Percentiles rank a stretch among this genome's conserved stretches.
These are phyloP conservation scores for Coniochaeta prunicola DNA, from an alignment of 2,329 filamentous ascomycete species.

Conservation along the genomic window DNA sequence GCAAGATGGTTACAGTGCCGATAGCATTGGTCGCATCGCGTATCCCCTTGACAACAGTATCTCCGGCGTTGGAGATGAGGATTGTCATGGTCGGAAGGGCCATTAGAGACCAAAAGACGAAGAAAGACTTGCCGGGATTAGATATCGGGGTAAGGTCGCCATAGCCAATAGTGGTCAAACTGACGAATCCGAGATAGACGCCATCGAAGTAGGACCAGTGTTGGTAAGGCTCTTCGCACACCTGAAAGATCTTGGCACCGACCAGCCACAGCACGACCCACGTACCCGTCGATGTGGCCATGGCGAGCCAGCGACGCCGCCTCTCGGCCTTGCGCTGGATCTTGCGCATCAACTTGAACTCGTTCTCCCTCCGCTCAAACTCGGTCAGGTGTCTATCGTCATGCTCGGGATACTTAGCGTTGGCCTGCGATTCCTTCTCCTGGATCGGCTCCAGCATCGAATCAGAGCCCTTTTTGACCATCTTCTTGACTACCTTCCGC, in stretches of 20 bases:
- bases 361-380: slow-evolving; percentile 55
- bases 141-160: slow-evolving; percentile 73
- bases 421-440: slow-evolving; percentile 12
- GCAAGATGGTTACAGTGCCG: slow-evolving; percentile 54
- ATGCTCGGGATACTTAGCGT: slow-evolving; percentile 8
- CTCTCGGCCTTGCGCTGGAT: slow-evolving; percentile 61
- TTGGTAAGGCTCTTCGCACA: slow-evolving; percentile 44
- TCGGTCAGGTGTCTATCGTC: slow-evolving; percentile 30
- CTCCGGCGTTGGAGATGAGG: slow-evolving; percentile 74
- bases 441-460: slow-evolving; percentile 42
- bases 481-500: slow-evolving; percentile 34
- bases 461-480: slow-evolving; percentile 37
- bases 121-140: slow-evolving; percentile 75
- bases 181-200: slow-evolving; percentile 81
- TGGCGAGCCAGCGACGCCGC: slow-evolving; percentile 67
- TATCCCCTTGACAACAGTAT: slow-evolving; percentile 66
- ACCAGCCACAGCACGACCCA: slow-evolving; percentile 74
- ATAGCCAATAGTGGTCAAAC: slow-evolving; percentile 79
- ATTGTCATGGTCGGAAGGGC: slow-evolving; percentile 85
- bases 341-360: slow-evolving; percentile 74
- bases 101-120: slow-evolving; percentile 86
- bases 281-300: slow-evolving; percentile 58
- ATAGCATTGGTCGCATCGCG: slow-evolving; percentile 47
- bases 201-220: slow-evolving; percentile 69
- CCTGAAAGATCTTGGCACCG: slow-evolving; percentile 67